A percentile compares a stretch with the other conserved stretches of the same genome.
Conservation (phyloP, 768 basidiomycete genomes). For the Podaxis sp. region DNA sequence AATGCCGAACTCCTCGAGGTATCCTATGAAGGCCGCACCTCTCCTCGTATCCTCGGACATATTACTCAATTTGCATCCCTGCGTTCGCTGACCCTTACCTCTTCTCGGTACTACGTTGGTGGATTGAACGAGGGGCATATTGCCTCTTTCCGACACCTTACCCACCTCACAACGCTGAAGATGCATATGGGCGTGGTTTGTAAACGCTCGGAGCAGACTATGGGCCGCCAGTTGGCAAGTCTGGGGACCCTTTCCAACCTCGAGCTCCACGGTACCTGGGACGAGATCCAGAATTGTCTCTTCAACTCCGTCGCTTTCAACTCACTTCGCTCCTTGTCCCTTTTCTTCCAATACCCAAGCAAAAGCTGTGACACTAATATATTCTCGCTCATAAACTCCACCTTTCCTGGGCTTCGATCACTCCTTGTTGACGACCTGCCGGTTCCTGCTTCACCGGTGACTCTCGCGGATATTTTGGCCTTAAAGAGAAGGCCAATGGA, state of each 20-base stretch:
- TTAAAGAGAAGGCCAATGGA: neutral
- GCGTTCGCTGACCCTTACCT: neutral
- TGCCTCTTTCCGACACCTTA: neutral
- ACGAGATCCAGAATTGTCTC: neutral
- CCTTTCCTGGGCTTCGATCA: neutral
- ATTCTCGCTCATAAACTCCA: neutral
- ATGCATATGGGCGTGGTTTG: neutral
- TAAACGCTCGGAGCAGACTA: neutral
- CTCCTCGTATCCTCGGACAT: neutral
- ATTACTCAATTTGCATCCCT: neutral
- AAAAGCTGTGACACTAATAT: neutral
- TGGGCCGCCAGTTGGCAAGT: neutral
- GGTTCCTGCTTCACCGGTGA: neutral
- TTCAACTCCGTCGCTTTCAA: neutral
- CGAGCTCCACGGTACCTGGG: neutral
- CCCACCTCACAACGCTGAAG: neutral
- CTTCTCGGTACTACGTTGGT: neutral
- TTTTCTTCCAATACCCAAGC: neutral
- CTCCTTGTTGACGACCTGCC: neutral
- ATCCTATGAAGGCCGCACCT: neutral
- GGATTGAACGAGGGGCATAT: neutral
- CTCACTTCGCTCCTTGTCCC: neutral
- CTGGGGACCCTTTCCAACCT: neutral
- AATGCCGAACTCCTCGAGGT: neutral
- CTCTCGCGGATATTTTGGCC: neutral